Conservation (phyloP, 768 basidiomycete species). For the Royoungia palumana region DNA sequence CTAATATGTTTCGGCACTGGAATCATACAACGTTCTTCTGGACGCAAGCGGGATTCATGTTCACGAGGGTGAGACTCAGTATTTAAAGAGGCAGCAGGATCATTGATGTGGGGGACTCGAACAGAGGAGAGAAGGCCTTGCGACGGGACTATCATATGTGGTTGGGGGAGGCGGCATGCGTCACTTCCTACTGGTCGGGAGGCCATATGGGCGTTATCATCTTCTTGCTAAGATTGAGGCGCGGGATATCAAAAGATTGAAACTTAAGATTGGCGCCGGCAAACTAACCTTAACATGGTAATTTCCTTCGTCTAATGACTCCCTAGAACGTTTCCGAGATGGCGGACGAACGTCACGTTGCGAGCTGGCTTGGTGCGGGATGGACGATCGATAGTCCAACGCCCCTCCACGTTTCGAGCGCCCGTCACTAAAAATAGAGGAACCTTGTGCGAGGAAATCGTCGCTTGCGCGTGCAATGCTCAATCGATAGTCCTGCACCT, state of each 20-base stretch:
- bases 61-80: constrained; percentile 17
- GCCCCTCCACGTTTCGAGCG: constrained; percentile 17
- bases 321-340: constrained; percentile 33
- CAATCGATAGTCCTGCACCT: constrained; percentile 29
- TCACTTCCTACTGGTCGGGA: constrained; percentile 21
- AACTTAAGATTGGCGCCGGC: constrained; percentile 29
- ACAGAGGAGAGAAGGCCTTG: constrained; percentile 16
- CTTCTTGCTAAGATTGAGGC: constrained; percentile 29
- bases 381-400: constrained; percentile 15
- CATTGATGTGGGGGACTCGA: constrained; percentile 14
- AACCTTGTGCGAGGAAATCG: constrained; percentile 31
- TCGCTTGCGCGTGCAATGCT: constrained; percentile 33
- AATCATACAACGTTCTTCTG: constrained; percentile 22
- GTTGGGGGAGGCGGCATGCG: constrained; percentile 20
- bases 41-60: constrained; percentile 21
- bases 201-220: constrained; percentile 16
- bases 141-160: constrained; percentile 24
- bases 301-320: constrained; percentile 25
- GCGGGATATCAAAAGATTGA: constrained; percentile 21
- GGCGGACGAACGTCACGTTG: constrained; percentile 20
- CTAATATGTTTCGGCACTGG: constrained; percentile 19
- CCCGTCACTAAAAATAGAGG: constrained; percentile 28
- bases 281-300: constrained; percentile 31
- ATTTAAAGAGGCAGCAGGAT: constrained; percentile 6
- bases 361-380: constrained; percentile 16